Conservation (phyloP, 345 rosid species). For the Brassica rapa region DNA sequence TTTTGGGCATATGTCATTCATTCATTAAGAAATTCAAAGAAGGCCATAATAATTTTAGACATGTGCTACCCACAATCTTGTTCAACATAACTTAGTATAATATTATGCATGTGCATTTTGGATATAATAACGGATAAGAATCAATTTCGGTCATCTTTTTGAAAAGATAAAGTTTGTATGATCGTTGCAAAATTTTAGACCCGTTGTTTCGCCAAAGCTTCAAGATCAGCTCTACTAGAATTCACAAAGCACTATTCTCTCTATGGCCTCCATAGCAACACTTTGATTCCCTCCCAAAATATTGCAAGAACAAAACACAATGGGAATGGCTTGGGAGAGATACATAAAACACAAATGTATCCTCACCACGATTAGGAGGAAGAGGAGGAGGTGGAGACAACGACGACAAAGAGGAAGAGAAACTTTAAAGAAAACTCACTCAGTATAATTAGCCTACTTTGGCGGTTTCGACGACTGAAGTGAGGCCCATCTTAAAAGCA, state of each 20-base stretch:
- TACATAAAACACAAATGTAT: neutral
- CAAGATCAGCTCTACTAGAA: neutral
- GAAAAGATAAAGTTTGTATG: neutral
- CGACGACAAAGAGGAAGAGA: slow-evolving; percentile 18
- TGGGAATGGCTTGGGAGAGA: neutral
- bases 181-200: neutral
- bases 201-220: neutral
- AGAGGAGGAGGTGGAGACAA: neutral
- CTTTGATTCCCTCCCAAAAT: neutral
- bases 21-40: neutral
- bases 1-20: neutral
- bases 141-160: neutral
- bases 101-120: neutral
- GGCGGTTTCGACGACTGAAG: neutral
- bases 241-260: neutral
- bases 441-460: neutral
- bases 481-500: too few species aligned
- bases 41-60: neutral
- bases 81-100: neutral
- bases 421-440: too few species aligned
- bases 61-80: neutral
- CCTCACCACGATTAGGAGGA: too few species aligned
- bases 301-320: neutral
- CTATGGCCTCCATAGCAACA: neutral
- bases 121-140: neutral